Conservation (phyloP, 257 asterid species). For the Rhazya stricta region DNA sequence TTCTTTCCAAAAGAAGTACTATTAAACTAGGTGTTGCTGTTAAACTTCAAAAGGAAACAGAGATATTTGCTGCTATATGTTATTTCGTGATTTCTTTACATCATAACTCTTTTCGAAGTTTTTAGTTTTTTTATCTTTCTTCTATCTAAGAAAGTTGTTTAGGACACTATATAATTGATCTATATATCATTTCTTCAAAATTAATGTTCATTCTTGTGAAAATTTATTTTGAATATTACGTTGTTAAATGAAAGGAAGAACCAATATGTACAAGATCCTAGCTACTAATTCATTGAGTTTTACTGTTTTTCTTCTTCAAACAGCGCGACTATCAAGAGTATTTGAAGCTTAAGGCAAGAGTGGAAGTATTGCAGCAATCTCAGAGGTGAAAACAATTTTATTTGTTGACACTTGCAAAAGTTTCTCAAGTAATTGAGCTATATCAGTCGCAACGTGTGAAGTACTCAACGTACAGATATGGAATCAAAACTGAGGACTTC, state of each 20-base stretch:
- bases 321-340: slow-evolving; percentile 55
- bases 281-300: background rate
- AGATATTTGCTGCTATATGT: background rate
- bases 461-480: too few relatives aligned
- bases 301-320: slow-evolving; percentile 10
- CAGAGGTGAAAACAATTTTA: slow-evolving; percentile 52
- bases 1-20: background rate
- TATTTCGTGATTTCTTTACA: too few relatives aligned
- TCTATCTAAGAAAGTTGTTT: too few relatives aligned
- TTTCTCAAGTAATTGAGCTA: background rate
- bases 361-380: slow-evolving; percentile 53
- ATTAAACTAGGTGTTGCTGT: too few relatives aligned
- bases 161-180: too few relatives aligned
- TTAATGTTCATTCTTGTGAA: background rate
- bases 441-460: too few relatives aligned
- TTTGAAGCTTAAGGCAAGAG: slow-evolving; percentile 53
- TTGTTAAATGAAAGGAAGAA: background rate
- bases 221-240: too few relatives aligned
- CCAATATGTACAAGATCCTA: background rate
- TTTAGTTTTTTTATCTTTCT: too few relatives aligned
- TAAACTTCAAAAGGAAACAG: too few relatives aligned
- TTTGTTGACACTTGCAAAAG: background rate
- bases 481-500: too few relatives aligned
- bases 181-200: too few relatives aligned
- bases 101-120: background rate